Evolutionary conservation across 805 yeast species (phyloP).

Genomic region (Dipodascus albidus): DNA sequence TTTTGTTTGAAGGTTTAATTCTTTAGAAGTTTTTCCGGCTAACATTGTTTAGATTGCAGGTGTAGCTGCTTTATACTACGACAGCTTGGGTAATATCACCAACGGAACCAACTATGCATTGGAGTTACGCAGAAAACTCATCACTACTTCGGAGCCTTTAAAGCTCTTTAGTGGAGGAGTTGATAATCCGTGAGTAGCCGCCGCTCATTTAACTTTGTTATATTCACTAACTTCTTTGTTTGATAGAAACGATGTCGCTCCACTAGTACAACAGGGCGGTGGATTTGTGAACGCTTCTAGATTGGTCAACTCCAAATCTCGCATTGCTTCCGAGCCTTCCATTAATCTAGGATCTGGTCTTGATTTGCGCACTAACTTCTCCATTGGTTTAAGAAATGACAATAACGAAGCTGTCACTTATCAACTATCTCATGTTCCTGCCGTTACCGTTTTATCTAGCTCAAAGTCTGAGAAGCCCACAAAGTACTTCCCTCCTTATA

Average conservation of each 20-base stretch:
- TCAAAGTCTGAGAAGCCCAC: neutral
- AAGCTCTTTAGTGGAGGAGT: neutral
- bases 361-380: neutral
- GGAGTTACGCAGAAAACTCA: constrained; percentile 6
- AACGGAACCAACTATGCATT: neutral
- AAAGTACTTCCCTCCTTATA: neutral
- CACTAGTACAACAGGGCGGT: constrained; percentile 15
- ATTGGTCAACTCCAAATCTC: neutral
- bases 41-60: constrained; percentile 10
- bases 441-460: neutral
- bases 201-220: neutral
- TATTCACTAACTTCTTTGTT: neutral
- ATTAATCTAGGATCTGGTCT: neutral
- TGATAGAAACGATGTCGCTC: constrained; percentile 5
- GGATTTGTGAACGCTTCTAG: constrained; percentile 14
- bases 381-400: neutral
- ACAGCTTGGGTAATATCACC: neutral
- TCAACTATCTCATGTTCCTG: neutral
- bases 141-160: constrained; percentile 6
- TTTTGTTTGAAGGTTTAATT: neutral
- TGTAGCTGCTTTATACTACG: constrained; percentile 12
- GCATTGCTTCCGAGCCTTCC: constrained; percentile 1
- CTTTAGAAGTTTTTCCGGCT: neutral
- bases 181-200: neutral
- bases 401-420: neutral